A percentile compares a stretch with the other conserved stretches of the same genome.
These are phyloP conservation scores for Brettanomyces sp. DNA, from an alignment of 805 yeast genomes.

Conservation along the genomic window DNA sequence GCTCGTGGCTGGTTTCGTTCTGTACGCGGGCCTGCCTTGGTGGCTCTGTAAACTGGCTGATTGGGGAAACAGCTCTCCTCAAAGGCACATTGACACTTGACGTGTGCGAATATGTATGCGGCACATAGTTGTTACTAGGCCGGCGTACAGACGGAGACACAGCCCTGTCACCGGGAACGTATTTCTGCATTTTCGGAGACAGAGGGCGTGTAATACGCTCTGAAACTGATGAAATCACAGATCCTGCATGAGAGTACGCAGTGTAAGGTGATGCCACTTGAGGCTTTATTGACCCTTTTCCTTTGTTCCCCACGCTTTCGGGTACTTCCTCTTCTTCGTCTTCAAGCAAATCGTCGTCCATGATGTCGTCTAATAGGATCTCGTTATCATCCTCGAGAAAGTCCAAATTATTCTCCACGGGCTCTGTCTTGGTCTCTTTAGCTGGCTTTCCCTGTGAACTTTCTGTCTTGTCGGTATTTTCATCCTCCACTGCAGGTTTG, in stretches of 20 bases:
- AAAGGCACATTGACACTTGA: background rate
- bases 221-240: background rate
- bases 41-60: background rate
- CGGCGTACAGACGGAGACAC: background rate
- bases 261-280: background rate
- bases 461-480: background rate
- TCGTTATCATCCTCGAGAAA: conserved; percentile 38
- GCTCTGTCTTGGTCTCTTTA: background rate
- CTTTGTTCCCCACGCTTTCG: background rate
- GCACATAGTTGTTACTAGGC: background rate
- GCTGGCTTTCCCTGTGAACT: background rate
- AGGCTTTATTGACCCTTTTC: background rate
- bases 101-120: background rate
- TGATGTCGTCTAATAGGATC: conserved; percentile 24
- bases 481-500: background rate
- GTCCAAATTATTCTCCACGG: conserved; percentile 29
- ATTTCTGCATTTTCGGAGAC: background rate
- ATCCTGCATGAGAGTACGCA: background rate
- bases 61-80: background rate
- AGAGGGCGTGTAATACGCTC: background rate
- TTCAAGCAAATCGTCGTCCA: conserved; percentile 30
- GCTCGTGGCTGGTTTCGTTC: conserved; percentile 2
- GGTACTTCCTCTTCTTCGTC: conserved; percentile 11
- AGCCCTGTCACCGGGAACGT: background rate
- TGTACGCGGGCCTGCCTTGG: background rate